phyloP scores from a whole-genome alignment of 2,329 filamentous ascomycete species.

The Cladophialophora exuberans region DNA sequence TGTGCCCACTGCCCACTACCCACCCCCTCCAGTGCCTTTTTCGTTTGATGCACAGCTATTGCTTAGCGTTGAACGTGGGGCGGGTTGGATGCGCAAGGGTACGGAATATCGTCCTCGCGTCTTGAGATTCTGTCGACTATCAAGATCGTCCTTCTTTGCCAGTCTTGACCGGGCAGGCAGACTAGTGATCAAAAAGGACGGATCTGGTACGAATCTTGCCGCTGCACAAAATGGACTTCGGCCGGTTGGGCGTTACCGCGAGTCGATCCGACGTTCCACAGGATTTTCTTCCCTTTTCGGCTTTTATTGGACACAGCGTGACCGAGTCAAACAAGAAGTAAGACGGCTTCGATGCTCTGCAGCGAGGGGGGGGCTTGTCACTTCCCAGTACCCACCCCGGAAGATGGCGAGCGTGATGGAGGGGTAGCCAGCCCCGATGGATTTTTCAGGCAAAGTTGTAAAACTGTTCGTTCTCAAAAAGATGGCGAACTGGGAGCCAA shows the following conservation, averaged over 20 bases:
- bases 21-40: slow-evolving; percentile 4
- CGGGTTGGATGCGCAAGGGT: slow-evolving; percentile 1
- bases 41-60: slow-evolving; percentile 12
- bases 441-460: background rate
- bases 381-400: slow-evolving; percentile 23
- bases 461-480: background rate
- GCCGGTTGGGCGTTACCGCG: slow-evolving; percentile 11
- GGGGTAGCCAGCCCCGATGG: background rate
- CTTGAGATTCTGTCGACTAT: background rate
- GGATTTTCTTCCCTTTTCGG: background rate
- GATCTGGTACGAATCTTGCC: background rate
- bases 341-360: slow-evolving; percentile 12
- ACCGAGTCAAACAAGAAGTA: background rate
- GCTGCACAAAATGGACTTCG: background rate
- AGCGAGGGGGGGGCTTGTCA: slow-evolving; percentile 14
- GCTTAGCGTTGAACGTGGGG: slow-evolving; percentile 15
- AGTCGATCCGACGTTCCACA: slow-evolving; percentile 19
- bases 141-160: background rate
- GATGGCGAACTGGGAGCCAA: slow-evolving; percentile 11
- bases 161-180: background rate
- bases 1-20: slow-evolving; percentile 5
- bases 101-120: background rate
- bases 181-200: slow-evolving; percentile 4
- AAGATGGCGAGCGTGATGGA: slow-evolving; percentile 27
- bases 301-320: slow-evolving; percentile 5